Base-by-base conservation (phyloP, 2,329 filamentous ascomycete genomes). In the Phoma sp. region DNA sequence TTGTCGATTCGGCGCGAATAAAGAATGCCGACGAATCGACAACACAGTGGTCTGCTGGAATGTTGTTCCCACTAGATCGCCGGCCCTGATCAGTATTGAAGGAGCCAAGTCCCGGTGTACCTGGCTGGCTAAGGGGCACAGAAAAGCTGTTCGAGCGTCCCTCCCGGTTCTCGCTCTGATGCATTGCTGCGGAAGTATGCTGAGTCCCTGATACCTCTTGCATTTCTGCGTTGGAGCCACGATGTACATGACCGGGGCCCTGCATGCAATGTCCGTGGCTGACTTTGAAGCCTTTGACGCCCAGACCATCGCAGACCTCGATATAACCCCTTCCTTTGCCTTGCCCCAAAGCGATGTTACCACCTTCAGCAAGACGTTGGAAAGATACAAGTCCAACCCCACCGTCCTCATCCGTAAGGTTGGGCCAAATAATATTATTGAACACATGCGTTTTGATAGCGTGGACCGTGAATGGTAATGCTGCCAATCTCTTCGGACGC, bases 381-480 rank as follows among this genome's bases (percentile, higher is more conserved):
- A 96, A 98, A 0, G 91, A 96, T 30, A 99, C 86, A 25, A 99
- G 82, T 0, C 95, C 95, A 4, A 93, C 93, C 23, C 95, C 95
- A 30, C 93, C 92, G 72, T 96, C 95, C 76, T 99, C 95, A 68
- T 99, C 93, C 0, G 91, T 96, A 35, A 99, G 78, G 64, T 99
- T 99, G 0, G 95, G 95, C 95, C 95, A 99, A 48, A 98, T 96
- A 53, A 96, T 80, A 68, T 97, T 96, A 76, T 99, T 99, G 80
- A 99, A 99, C 55, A 99, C 91, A 75, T 99, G 93, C 0, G 82
- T 86, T 73, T 96, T 98, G 75, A 99, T 88, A 0, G 93, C 93
- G 40, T 91, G 83, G 46, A 99, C 93, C n/a, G 93, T 96, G 25
- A 86, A 88, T 0, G 93, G 91, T 4, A 98, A 79, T 0, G 90